These are phyloP conservation scores for Penicillium dipodomyicola DNA, from an alignment of 495 filamentous ascomycete species.

Conservation along the genomic window DNA sequence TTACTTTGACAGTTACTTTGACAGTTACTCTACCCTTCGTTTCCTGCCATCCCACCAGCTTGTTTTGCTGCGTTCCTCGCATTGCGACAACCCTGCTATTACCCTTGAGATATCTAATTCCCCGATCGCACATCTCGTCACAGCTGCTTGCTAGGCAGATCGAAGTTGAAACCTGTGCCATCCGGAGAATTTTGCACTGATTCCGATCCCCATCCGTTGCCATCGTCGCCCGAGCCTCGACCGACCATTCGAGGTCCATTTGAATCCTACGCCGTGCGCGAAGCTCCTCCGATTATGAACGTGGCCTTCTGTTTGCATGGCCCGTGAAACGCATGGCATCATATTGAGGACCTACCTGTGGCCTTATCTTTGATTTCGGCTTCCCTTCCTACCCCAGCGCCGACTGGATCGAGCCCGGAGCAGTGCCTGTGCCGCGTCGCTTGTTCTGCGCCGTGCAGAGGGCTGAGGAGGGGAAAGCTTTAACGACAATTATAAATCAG, in stretches of 20 bases:
- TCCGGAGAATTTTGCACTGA: background rate
- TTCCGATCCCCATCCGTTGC: background rate
- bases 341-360: constrained; percentile 21
- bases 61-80: constrained; percentile 4
- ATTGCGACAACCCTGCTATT: constrained; percentile 13
- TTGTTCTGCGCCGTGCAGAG: constrained; percentile 33
- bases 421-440: constrained; percentile 21
- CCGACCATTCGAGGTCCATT: constrained; percentile 5
- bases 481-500: constrained; percentile 7
- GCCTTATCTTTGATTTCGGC: constrained; percentile 19
- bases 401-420: constrained; percentile 20
- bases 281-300: constrained; percentile 29
- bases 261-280: constrained; percentile 4
- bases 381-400: constrained; percentile 34
- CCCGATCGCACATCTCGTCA: background rate
- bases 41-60: background rate
- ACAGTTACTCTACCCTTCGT: background rate
- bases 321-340: constrained; percentile 35
- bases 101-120: background rate
- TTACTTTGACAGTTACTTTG: background rate
- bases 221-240: background rate
- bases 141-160: background rate
- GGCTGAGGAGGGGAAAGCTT: constrained; percentile 35
- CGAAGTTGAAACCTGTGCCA: background rate
- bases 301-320: constrained; percentile 19